phyloP scores from a whole-genome alignment of 352 stramenopile genomes.

The Globisporangium nunn region DNA sequence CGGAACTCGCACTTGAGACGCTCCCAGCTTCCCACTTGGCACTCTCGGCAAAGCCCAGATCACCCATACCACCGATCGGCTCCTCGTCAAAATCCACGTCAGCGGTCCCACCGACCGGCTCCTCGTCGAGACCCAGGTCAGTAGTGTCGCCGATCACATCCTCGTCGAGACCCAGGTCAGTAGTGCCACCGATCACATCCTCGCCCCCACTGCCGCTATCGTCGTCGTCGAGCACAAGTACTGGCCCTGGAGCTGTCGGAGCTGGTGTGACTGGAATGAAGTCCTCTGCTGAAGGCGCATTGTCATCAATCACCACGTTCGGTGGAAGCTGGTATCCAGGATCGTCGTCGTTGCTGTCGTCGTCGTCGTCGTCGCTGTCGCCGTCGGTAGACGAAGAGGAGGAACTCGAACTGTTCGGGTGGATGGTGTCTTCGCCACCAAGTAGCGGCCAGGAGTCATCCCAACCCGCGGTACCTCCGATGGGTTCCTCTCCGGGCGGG shows the following conservation, averaged over 20 bases:
- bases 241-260: background rate
- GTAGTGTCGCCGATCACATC: background rate
- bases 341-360: background rate
- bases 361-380: background rate
- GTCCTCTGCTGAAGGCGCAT: background rate
- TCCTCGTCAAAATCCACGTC: background rate
- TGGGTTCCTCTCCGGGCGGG: background rate
- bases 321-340: background rate
- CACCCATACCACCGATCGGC: background rate
- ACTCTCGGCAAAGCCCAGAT: background rate
- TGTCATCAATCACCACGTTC: conserved; percentile 4
- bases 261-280: background rate
- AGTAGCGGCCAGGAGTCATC: background rate
- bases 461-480: background rate
- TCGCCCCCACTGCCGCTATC: background rate
- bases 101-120: background rate
- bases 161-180: background rate
- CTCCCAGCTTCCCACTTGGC: background rate
- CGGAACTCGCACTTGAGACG: background rate
- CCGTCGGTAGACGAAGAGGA: background rate
- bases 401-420: background rate
- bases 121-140: background rate
- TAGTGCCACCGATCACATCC: background rate
- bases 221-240: background rate
- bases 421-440: too few relatives aligned